A percentile compares a stretch with the other conserved stretches of the same genome.
These are phyloP conservation scores for Macrophomina phaseolina DNA, from an alignment of 2,329 filamentous ascomycete genomes.

Conservation along the genomic window DNA sequence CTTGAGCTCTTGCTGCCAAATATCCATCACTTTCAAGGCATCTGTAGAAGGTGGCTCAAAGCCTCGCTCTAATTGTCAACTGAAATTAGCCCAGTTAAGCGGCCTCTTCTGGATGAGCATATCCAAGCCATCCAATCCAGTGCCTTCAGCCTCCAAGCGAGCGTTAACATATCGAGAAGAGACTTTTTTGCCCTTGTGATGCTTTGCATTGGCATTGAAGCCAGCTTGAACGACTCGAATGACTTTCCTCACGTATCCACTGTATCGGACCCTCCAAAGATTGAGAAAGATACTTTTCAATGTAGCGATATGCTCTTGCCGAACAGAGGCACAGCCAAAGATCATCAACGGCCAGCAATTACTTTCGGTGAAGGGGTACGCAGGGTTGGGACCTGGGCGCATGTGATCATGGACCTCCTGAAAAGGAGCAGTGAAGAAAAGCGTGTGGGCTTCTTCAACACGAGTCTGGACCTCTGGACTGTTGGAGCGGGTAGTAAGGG, in stretches of 20 bases:
- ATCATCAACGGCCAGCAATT: slow-evolving; percentile 21
- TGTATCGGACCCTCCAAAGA: slow-evolving; percentile 6
- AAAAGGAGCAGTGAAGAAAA: neutral
- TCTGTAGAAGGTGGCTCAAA: neutral
- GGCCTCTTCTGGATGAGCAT: neutral
- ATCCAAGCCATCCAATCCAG: neutral
- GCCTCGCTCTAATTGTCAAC: neutral
- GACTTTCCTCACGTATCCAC: slow-evolving; percentile 9
- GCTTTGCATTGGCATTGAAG: neutral
- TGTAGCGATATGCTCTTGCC: neutral
- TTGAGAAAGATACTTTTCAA: slow-evolving; percentile 12
- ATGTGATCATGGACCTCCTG: neutral
- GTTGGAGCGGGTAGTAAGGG: neutral
- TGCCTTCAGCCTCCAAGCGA: too few species aligned
- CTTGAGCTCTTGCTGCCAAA: neutral
- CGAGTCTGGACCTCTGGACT: slow-evolving; percentile 12
- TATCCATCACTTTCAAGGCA: neutral
- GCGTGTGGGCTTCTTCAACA: neutral
- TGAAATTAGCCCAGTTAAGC: neutral
- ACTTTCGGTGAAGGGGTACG: slow-evolving; percentile 9
- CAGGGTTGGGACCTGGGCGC: neutral
- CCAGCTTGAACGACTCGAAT: neutral
- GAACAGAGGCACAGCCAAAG: neutral
- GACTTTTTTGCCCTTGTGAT: neutral
- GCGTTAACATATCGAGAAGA: neutral